Percentiles rank a stretch among this genome's conserved stretches.
phyloP scores from a whole-genome alignment of 768 basidiomycete species.

The Psilocybe cyanescens region DNA sequence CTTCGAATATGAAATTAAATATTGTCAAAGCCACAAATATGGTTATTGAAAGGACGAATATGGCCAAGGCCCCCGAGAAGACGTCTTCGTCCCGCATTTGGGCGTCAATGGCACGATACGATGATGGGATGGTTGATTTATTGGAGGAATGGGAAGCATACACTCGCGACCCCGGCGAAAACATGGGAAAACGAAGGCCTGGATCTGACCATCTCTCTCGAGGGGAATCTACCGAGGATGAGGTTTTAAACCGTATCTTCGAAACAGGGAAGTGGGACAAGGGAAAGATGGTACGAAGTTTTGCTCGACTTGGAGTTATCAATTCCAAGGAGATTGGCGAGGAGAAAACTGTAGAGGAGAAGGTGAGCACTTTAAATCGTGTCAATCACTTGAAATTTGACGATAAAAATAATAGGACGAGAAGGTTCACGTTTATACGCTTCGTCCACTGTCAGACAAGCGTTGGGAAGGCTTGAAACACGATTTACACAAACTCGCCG shows the following conservation, averaged over 20 bases:
- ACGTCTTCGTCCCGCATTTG: conserved; percentile 49
- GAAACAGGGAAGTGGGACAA: conserved; percentile 66
- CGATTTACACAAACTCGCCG: conserved; percentile 30
- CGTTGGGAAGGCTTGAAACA: conserved; percentile 45
- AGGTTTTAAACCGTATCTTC: conserved; percentile 48
- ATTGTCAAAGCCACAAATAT: conserved; percentile 62
- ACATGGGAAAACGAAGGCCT: conserved; percentile 32
- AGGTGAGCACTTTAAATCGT: conserved; percentile 28
- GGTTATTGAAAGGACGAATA: conserved; percentile 49
- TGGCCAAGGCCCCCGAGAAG: conserved; percentile 29
- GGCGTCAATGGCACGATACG: conserved; percentile 83
- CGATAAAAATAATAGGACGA: conserved; percentile 34
- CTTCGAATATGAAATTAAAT: conserved; percentile 50
- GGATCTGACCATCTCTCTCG: conserved; percentile 34
- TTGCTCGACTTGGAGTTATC: conserved; percentile 61
- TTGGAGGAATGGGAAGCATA: conserved; percentile 66
- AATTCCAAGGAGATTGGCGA: conserved; percentile 29
- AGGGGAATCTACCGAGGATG: conserved; percentile 27
- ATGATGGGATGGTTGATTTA: conserved; percentile 65
- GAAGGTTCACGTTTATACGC: conserved; percentile 45
- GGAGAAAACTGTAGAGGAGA: conserved; percentile 34
- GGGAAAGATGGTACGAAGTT: conserved; percentile 78
- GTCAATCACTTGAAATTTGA: background rate
- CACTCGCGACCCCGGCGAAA: conserved; percentile 46
- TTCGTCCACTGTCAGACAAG: conserved; percentile 49